phyloP scores from a whole-genome alignment of 2,329 filamentous ascomycete species.

The Talaromyces sp. region DNA sequence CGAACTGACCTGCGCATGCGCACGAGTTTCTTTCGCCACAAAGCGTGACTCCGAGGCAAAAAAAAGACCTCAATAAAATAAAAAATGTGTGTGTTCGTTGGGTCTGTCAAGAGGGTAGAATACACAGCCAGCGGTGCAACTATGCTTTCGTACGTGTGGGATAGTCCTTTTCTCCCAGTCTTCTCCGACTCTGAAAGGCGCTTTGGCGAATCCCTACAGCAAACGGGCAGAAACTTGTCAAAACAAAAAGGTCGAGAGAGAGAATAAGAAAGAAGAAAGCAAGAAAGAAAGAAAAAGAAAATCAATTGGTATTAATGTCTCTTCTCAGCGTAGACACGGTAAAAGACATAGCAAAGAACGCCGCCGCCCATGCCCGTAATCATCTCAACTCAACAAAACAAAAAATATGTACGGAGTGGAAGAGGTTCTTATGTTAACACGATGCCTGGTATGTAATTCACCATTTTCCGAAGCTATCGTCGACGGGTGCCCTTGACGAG shows the following conservation, averaged over 20 bases:
- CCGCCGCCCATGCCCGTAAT: constrained; percentile 13
- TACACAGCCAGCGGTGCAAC: too few relatives aligned
- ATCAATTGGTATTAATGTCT: not conserved
- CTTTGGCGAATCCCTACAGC: not conserved
- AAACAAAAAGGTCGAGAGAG: too few relatives aligned
- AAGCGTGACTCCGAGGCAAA: not conserved
- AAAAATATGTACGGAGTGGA: constrained; percentile 6
- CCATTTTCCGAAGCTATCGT: constrained; percentile 34
- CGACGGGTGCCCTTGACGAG: constrained; percentile 70
- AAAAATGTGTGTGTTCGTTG: too few relatives aligned
- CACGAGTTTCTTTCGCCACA: constrained; percentile 6
- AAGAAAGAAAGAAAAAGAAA: not conserved
- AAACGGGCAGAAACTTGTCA: not conserved
- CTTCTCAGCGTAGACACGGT: not conserved
- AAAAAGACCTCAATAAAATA: too few relatives aligned
- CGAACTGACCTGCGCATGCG: not conserved
- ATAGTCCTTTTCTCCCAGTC: not conserved
- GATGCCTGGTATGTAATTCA: not conserved
- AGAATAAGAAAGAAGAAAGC: too few relatives aligned
- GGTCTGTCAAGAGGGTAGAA: too few relatives aligned
- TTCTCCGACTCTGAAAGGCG: not conserved
- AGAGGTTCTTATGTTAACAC: constrained; percentile 1
- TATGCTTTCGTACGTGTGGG: too few relatives aligned
- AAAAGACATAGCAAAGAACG: constrained; percentile 11
- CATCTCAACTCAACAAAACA: constrained; percentile 4